Evolutionary conservation across 2,329 filamentous ascomycete species (phyloP), one percentile per base, ranked within the genome.

Genomic region (Pseudogymnoascus sp.): DNA sequence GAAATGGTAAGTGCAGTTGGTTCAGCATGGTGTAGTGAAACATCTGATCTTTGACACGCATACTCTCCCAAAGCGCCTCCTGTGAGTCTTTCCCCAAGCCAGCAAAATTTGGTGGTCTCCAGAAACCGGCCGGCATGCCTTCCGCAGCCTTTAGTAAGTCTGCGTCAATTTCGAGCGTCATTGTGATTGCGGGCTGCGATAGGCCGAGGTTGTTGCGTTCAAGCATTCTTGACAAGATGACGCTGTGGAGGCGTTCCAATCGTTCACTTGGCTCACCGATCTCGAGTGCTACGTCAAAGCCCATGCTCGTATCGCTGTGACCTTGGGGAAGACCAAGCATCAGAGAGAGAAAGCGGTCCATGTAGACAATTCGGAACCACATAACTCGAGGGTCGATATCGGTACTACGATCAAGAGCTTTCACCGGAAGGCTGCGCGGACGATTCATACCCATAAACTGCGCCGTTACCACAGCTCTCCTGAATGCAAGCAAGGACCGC

Each of bases 311-410:
- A 38, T 79, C 76, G 2, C 72, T 70, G 0, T 72, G 75, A 5
- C 76, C 78, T 15, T 75, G 73, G 0, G 76, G 75, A 2, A 81
- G 69, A 7, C 78, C 78, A 0, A 82, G 68, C 68, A 80, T 73
- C 20, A 81, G 65, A 3, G 73, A 79, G 2, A 82, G 70, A 53
- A 79, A 78, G 1, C 79, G 75, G 59, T 82, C 80, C 2, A 72
- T 68, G 8, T 70, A 69, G 1, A 80, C 66, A 0, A 82, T 68
- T 6, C 76, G 76, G 59, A 74, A 77, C 79, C 78, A 82, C 64
- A 80, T 66, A 2, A 71, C 69, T 35, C 72, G 70, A 0, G 73
- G 70, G 18, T 74, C 65, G 76, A 57, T 75, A 71, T 2, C 77
- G 66, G 9, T 71, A 66, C 36, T 68, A 67, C 37, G 70, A 25